Conservation (phyloP, 257 asterid species). For the Pogostemon cablin region DNA sequence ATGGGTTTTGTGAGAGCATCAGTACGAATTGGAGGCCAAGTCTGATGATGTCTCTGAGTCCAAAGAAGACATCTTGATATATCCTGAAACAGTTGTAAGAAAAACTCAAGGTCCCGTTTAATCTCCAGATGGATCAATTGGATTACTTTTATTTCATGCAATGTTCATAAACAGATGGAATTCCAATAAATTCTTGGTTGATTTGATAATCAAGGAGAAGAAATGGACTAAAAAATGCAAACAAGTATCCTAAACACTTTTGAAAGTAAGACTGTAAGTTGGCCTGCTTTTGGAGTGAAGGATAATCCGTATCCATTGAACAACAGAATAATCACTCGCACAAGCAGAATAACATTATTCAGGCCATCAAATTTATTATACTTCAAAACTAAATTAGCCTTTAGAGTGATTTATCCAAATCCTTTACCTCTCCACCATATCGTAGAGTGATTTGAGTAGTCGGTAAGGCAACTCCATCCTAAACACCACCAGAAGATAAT, state of each 20-base stretch:
- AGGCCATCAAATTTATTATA: conserved; percentile 20
- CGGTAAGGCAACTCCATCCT: conserved; percentile 93
- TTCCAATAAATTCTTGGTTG: conserved; percentile 17
- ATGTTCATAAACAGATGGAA: conserved; percentile 20
- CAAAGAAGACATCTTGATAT: conserved; percentile 94
- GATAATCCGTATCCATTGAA: conserved; percentile 11
- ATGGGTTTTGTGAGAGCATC: conserved; percentile 88
- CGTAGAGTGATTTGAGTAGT: conserved; percentile 77
- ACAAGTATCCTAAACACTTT: conserved; percentile 15
- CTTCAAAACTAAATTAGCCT: conserved; percentile 8
- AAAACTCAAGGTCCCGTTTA: conserved; percentile 16
- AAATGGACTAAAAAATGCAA: conserved; percentile 14
- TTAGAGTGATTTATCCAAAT: conserved; percentile 24
- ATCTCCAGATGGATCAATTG: conserved; percentile 13
- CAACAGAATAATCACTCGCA: conserved; percentile 7
- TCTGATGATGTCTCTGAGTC: conserved; percentile 99
- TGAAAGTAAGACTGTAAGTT: conserved; percentile 13
- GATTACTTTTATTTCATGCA: conserved; percentile 2
- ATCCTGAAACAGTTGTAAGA: conserved; percentile 60
- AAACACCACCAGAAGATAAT: conserved; percentile 44
- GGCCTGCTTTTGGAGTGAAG: conserved; percentile 6
- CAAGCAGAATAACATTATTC: conserved; percentile 16
- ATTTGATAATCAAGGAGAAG: conserved; percentile 22
- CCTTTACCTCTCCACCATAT: conserved; percentile 96
- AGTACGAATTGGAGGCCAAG: conserved; percentile 97